Evolutionary conservation across 352 stramenopile genomes (phyloP), one percentile per base, ranked within the genome.

Genomic region (Thalassiosira livingstoniorum): DNA sequence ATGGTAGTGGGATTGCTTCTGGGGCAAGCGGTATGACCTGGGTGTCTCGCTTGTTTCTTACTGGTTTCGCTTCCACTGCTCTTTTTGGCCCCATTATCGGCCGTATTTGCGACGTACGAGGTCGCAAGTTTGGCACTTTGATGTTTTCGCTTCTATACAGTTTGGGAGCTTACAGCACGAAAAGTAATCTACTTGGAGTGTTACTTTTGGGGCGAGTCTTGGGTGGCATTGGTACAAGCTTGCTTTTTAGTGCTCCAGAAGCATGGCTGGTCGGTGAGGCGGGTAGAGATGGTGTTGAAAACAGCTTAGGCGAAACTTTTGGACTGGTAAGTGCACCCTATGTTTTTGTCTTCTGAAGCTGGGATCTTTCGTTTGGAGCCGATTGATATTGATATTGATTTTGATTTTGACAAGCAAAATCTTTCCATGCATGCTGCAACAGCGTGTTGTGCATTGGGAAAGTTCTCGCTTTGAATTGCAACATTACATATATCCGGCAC

Each of bases 191-290:
- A 35, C 92, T 97, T 72, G 42, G 72, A 0, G 66, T 97, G 1
- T 83, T 98, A 0, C 79, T 98, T 7, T 29, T 96, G 23, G 95
- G 96, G 0, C 89, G 96, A 43, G 86, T 98, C 1, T 78, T 98
- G 18, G 94, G 95, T 21, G 96, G 96, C 0, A 88, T 98, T 61
- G 96, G 95, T 23, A 98, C 96, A 1, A 97, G 93, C 29, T 83
- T 98, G 29, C 83, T 98, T 29, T 97, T 97, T 75, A 96, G 92
- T 32, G 95, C 95, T 0, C 97, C 97, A 75, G 96, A 98, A 87
- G 94, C 95, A 66, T 98, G 96, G 96, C 92, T 98, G 86, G 94
- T 98, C 23, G 95, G 92, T 0, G 96, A 97, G 78, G 90, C 95
- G 80, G 75, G 79, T 4, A 71, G 68, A 15, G 35, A 60, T 18